Conservation (phyloP, 2,329 filamentous ascomycete species). For the Camptophora hylomeconis region DNA sequence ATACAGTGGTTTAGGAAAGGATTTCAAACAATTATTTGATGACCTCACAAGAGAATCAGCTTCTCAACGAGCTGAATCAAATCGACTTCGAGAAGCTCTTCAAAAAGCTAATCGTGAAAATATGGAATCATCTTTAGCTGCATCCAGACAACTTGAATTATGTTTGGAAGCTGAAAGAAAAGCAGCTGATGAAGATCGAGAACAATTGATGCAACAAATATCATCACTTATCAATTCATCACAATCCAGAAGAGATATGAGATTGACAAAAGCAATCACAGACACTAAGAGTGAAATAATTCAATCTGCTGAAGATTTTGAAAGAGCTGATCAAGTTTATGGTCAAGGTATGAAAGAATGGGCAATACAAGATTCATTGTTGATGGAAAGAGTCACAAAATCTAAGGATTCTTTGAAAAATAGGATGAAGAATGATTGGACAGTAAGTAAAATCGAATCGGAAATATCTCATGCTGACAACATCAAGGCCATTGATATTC, state of each 20-base stretch:
- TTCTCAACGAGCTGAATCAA: constrained; percentile 63
- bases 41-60: constrained; percentile 62
- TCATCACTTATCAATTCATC: constrained; percentile 62
- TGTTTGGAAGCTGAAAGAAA: constrained; percentile 64
- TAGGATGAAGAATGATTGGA: constrained; percentile 78
- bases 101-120: constrained; percentile 55
- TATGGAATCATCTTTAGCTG: constrained; percentile 52
- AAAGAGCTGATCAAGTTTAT: constrained; percentile 53
- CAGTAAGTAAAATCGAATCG: constrained; percentile 36
- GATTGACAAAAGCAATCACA: constrained; percentile 52
- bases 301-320: constrained; percentile 51
- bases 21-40: constrained; percentile 79
- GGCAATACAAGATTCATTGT: constrained; percentile 53
- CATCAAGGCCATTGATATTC: constrained; percentile 54
- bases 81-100: constrained; percentile 59
- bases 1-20: constrained; percentile 68
- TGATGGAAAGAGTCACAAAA: constrained; percentile 57
- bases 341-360: constrained; percentile 60
- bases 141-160: constrained; percentile 54
- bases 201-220: constrained; percentile 63
- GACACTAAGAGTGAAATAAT: constrained; percentile 52
- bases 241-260: constrained; percentile 57
- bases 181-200: constrained; percentile 59
- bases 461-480: constrained; percentile 8
- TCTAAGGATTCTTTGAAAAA: constrained; percentile 68